These are phyloP conservation scores for Mortierella sp. DNA, from an alignment of 371 early-diverging fungal genomes.

Conservation along the genomic window DNA sequence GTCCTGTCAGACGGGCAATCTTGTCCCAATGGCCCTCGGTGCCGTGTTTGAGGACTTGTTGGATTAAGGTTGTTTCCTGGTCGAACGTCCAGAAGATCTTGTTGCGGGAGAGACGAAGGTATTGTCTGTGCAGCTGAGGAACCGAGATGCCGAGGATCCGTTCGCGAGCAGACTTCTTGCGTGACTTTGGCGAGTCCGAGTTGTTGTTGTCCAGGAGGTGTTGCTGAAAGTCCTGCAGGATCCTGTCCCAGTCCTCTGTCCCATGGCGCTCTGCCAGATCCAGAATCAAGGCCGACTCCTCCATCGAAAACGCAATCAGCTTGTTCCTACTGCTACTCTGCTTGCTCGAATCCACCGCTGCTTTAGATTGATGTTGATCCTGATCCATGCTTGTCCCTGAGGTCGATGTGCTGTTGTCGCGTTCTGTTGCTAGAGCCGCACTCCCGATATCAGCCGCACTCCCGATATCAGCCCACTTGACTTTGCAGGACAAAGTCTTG, in stretches of 20 bases:
- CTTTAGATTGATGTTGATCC: not conserved
- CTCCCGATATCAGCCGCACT: not conserved
- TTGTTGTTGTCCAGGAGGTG: conserved; percentile 10
- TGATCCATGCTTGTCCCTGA: not conserved
- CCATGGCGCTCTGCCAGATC: conserved; percentile 28
- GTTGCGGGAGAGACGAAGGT: conserved; percentile 14
- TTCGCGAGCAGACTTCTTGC: not conserved
- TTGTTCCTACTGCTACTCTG: not conserved
- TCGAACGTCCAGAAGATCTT: conserved; percentile 34
- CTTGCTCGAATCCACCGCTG: not conserved
- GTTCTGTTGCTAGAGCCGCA: not conserved
- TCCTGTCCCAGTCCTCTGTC: conserved; percentile 14
- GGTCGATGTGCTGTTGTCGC: not conserved
- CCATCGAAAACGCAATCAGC: conserved; percentile 28
- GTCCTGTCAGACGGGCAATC: conserved; percentile 19
- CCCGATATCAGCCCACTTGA: conserved; percentile 20
- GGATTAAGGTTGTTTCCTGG: conserved; percentile 36
- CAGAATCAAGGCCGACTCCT: conserved; percentile 18
- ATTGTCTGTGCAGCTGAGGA: conserved; percentile 18
- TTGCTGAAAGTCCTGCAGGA: conserved; percentile 23
- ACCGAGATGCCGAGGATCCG: conserved; percentile 16
- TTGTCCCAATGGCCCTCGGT: conserved; percentile 29
- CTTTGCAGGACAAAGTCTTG: conserved; percentile 14
- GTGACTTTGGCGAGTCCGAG: not conserved
- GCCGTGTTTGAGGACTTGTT: conserved; percentile 40